Evolutionary conservation across 306 rosid species (phyloP).

Genomic region (Fragaria vesca): DNA sequence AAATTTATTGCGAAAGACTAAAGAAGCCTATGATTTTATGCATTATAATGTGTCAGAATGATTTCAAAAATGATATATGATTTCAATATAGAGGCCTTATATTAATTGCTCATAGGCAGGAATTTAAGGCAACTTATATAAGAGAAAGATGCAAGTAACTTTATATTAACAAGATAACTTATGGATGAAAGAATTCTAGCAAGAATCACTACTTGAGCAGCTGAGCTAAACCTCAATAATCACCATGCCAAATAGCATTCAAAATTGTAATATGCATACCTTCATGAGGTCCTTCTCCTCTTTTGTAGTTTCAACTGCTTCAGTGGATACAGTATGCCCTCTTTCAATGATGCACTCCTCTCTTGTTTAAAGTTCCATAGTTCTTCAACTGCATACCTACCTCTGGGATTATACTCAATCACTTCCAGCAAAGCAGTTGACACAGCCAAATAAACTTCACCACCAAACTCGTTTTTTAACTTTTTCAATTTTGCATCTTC

Average conservation of each 20-base stretch:
- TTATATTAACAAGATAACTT: background rate
- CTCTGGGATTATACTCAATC: slow-evolving; percentile 64
- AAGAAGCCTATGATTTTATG: too few relatives aligned
- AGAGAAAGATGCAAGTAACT: background rate
- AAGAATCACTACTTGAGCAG: background rate
- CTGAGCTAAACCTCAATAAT: background rate
- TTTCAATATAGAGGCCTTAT: background rate
- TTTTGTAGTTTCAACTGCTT: slow-evolving; percentile 38
- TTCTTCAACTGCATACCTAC: slow-evolving; percentile 47
- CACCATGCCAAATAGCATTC: too few relatives aligned
- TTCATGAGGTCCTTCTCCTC: slow-evolving; percentile 26
- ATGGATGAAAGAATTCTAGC: background rate
- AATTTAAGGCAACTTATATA: too few relatives aligned
- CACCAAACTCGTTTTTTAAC: slow-evolving; percentile 50
- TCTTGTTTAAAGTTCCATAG: slow-evolving; percentile 50
- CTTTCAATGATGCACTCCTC: slow-evolving; percentile 49
- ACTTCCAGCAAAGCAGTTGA: slow-evolving; percentile 48
- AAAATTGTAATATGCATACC: background rate
- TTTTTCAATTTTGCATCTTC: slow-evolving; percentile 45
- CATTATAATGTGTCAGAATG: background rate
- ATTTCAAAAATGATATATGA: too few relatives aligned
- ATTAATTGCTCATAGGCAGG: too few relatives aligned
- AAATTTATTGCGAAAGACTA: too few relatives aligned
- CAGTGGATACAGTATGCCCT: slow-evolving; percentile 37
- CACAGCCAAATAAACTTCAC: slow-evolving; percentile 42